A percentile compares a stretch with the other conserved stretches of the same genome.
These are phyloP conservation scores for Puccinia triticina DNA, from an alignment of 1,284 basidiomycete genomes.

Conservation along the genomic window DNA sequence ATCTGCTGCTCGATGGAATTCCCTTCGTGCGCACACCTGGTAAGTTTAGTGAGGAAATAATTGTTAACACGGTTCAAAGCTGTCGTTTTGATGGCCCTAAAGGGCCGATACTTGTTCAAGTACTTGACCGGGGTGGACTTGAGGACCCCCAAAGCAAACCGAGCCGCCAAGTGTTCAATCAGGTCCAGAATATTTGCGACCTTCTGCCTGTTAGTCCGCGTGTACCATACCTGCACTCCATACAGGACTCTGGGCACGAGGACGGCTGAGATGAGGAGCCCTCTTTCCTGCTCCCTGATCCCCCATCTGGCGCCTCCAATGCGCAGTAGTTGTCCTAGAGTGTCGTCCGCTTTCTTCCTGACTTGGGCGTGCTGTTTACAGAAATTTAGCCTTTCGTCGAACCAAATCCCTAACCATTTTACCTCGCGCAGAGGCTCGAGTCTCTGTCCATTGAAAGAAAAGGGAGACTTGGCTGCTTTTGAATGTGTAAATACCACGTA, in stretches of 20 bases:
- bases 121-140: no score
- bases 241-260: not conserved
- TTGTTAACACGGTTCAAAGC: not conserved
- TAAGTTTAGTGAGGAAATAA: not conserved
- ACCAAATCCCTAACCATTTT: conserved; percentile 21
- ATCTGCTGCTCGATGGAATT: not conserved
- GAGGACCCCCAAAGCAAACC: no score
- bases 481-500: conserved; percentile 4
- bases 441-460: not conserved
- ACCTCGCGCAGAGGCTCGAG: not conserved
- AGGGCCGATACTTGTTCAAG: not conserved
- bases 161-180: no score
- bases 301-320: not conserved
- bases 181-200: not conserved
- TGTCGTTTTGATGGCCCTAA: not conserved
- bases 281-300: not conserved
- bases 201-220: not conserved
- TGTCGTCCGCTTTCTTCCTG: not conserved
- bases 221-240: conserved; percentile 30
- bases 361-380: not conserved
- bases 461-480: not conserved
- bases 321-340: not conserved
- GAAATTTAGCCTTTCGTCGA: conserved; percentile 17
- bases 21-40: not conserved
- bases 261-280: not conserved